Evolutionary conservation across 495 filamentous ascomycete genomes (phyloP).

Genomic region (Podospora australis): DNA sequence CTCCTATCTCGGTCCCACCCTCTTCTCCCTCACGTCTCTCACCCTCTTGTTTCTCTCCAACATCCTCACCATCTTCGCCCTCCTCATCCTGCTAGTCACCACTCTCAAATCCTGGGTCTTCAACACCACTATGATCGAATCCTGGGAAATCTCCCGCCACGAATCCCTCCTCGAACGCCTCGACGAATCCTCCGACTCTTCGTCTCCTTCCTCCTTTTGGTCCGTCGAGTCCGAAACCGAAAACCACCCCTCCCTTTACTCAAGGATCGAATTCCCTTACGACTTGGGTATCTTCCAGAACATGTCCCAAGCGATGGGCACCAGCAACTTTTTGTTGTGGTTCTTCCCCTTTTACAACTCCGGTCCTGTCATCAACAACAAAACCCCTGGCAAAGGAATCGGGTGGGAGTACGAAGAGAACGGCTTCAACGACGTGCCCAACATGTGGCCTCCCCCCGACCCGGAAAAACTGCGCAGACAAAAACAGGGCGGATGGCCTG

Average conservation of each 20-base stretch:
- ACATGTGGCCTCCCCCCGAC: constrained; percentile 80
- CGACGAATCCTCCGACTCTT: constrained; percentile 42
- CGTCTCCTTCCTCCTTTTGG: constrained; percentile 44
- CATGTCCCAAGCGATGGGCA: constrained; percentile 74
- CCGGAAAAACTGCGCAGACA: constrained; percentile 66
- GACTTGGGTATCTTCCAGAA: constrained; percentile 90
- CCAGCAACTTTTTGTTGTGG: constrained; percentile 74
- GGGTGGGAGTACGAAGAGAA: constrained; percentile 75
- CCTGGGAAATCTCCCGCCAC: constrained; percentile 89
- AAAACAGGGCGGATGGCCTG: constrained; percentile 28
- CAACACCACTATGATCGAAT: constrained; percentile 76
- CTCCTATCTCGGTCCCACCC: constrained; percentile 72
- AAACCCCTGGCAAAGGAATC: constrained; percentile 16
- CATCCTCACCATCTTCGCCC: constrained; percentile 55
- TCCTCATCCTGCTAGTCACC: constrained; percentile 56
- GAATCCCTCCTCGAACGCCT: constrained; percentile 61
- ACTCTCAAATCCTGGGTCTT: constrained; percentile 35
- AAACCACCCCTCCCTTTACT: constrained; percentile 26
- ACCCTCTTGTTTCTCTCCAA: constrained; percentile 58
- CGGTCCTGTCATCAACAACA: constrained; percentile 25
- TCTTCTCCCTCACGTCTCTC: constrained; percentile 56
- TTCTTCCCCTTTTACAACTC: constrained; percentile 39
- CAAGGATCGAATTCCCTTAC: constrained; percentile 85
- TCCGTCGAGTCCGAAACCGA: constrained; percentile 14
- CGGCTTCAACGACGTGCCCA: constrained; percentile 68